Evolutionary conservation across 2,329 filamentous ascomycete genomes (phyloP).

Genomic region (Epichloe sylvatica): DNA sequence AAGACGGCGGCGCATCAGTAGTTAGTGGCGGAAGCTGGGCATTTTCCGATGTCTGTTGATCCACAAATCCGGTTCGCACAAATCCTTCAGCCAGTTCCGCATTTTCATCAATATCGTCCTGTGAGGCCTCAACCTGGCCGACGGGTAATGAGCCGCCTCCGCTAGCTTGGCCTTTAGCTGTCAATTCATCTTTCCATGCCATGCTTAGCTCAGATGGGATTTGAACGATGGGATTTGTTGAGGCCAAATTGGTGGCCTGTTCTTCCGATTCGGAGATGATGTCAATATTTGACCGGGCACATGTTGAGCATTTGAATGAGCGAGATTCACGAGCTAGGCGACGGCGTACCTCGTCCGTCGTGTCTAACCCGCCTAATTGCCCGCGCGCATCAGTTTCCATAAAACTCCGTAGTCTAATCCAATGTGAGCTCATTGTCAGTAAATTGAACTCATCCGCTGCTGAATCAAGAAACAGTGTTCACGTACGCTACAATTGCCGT

Average conservation of each 20-base stretch:
- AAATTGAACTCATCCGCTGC: too few species aligned
- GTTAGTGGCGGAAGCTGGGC: neutral
- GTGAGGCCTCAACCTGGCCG: neutral
- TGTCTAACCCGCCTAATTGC: conserved; percentile 81
- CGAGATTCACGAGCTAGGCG: conserved; percentile 54
- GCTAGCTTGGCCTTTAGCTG: conserved; percentile 16
- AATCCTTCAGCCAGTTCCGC: conserved; percentile 44
- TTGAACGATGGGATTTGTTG: conserved; percentile 27
- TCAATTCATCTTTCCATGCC: conserved; percentile 61
- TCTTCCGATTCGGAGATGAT: conserved; percentile 60
- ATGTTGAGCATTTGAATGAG: conserved; percentile 54
- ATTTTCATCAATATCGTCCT: conserved; percentile 23
- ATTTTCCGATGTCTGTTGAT: neutral
- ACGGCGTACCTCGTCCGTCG: conserved; percentile 50
- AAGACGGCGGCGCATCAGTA: neutral
- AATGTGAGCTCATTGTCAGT: conserved; percentile 1
- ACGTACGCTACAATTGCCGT: conserved; percentile 59
- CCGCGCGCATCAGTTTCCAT: conserved; percentile 86
- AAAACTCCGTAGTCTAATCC: conserved; percentile 54
- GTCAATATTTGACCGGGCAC: conserved; percentile 56
- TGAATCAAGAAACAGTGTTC: neutral
- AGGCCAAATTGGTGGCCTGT: conserved; percentile 27
- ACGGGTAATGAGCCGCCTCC: neutral
- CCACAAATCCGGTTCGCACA: conserved; percentile 32
- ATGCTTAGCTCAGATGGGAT: conserved; percentile 46